phyloP scores from a whole-genome alignment of 192 early-diverging fungal species.

The Backusella westeae region DNA sequence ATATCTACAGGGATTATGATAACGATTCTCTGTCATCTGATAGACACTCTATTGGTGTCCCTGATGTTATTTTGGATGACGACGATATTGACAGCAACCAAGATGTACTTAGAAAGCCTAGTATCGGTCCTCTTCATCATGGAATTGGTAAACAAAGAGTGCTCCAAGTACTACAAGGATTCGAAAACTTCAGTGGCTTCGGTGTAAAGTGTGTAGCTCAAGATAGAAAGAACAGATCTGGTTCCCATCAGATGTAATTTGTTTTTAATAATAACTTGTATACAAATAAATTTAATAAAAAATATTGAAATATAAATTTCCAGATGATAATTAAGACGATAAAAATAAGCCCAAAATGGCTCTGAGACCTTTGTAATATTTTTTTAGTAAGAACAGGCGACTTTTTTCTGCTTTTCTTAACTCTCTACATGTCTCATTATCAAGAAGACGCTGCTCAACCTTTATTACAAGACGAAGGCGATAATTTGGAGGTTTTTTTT shows the following conservation, averaged over 20 bases:
- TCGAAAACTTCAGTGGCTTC: neutral
- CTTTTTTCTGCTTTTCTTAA: neutral
- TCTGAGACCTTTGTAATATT: neutral
- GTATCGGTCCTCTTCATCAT: neutral
- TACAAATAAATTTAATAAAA: neutral
- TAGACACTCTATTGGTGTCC: neutral
- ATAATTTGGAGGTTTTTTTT: too few species aligned
- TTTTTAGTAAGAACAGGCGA: neutral
- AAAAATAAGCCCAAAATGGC: too few species aligned
- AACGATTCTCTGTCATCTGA: neutral
- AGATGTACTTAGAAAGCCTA: neutral
- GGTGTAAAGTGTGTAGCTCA: conserved; percentile 7
- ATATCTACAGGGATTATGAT: neutral
- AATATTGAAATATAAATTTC: neutral
- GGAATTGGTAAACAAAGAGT: neutral
- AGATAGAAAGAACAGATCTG: neutral
- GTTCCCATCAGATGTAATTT: neutral
- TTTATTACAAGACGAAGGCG: neutral
- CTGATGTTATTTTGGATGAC: neutral
- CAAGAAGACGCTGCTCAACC: neutral
- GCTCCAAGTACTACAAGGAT: neutral
- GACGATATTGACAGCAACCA: neutral
- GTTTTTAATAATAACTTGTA: neutral
- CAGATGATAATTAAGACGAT: neutral
- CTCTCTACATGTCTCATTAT: neutral